Conservation (phyloP, 1,139 yeast genomes). For the Debaryomyces udenii region DNA sequence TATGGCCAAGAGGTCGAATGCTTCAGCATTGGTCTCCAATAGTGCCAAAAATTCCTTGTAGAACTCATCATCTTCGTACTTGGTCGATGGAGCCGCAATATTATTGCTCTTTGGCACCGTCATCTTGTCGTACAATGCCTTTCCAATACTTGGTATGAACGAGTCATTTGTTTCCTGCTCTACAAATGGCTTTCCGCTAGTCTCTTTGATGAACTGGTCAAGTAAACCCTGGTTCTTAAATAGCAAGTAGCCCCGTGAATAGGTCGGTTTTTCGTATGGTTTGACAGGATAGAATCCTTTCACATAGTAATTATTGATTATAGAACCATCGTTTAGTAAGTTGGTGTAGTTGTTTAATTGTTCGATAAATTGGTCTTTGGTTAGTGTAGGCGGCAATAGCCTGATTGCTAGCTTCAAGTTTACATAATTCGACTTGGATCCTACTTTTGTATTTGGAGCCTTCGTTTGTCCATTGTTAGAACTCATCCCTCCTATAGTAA, state of each 20-base stretch:
- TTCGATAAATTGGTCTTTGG: constrained; percentile 20
- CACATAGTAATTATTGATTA: constrained; percentile 21
- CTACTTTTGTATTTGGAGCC: constrained; percentile 1
- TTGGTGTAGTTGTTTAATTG: constrained; percentile 20
- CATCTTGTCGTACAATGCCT: constrained; percentile 28
- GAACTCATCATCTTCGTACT: constrained; percentile 13
- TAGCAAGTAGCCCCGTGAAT: constrained; percentile 33
- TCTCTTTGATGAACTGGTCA: constrained; percentile 18
- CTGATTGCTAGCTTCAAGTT: constrained; percentile 21
- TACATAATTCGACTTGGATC: constrained; percentile 3
- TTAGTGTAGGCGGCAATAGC: constrained; percentile 25
- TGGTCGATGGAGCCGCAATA: background rate
- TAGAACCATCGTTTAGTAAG: constrained; percentile 7
- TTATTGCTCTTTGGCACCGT: constrained; percentile 13
- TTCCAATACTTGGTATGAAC: constrained; percentile 28
- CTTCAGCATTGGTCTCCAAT: constrained; percentile 16
- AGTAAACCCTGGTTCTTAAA: constrained; percentile 20
- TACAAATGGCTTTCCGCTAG: constrained; percentile 26
- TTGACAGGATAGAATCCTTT: constrained; percentile 22
- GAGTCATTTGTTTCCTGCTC: constrained; percentile 26
- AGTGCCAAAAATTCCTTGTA: constrained; percentile 18
- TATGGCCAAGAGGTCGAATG: constrained; percentile 18
- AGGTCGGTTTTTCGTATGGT: constrained; percentile 30
- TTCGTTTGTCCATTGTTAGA: constrained; percentile 1
- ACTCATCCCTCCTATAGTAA: constrained; percentile 2